Conservation (phyloP, 768 basidiomycete species). For the Tricholoma sp. region DNA sequence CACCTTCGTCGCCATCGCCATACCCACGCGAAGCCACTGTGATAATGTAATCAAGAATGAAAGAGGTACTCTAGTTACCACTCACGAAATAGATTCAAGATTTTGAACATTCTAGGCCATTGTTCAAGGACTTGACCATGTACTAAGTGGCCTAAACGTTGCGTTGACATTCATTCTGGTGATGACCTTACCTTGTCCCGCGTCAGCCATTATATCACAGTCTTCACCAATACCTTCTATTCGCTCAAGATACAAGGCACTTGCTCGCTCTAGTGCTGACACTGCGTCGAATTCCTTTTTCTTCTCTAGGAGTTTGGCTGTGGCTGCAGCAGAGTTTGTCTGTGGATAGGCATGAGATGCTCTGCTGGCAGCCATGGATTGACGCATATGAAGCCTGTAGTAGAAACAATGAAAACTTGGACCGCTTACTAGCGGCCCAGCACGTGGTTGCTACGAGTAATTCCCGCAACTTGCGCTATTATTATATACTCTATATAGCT, state of each 20-base stretch:
- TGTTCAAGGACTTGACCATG: slow-evolving; percentile 75
- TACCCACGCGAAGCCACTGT: slow-evolving; percentile 48
- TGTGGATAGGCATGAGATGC: slow-evolving; percentile 42
- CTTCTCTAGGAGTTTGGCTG: slow-evolving; percentile 63
- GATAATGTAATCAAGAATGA: not conserved
- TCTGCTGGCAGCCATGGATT: slow-evolving; percentile 48
- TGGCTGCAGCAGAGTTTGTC: slow-evolving; percentile 41
- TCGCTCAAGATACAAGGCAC: slow-evolving; percentile 57
- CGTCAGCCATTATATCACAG: slow-evolving; percentile 73
- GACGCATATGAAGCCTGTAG: slow-evolving; percentile 37
- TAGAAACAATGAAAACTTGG: not conserved
- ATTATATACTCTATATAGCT: not conserved
- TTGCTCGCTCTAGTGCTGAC: slow-evolving; percentile 63
- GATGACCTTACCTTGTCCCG: slow-evolving; percentile 54
- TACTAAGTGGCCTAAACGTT: slow-evolving; percentile 32
- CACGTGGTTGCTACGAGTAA: too few species aligned
- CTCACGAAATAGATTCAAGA: slow-evolving; percentile 65
- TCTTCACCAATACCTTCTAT: slow-evolving; percentile 68
- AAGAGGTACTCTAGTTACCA: slow-evolving; percentile 6
- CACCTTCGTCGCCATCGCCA: slow-evolving; percentile 16
- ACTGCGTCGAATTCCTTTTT: slow-evolving; percentile 80
- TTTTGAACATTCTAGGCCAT: slow-evolving; percentile 82
- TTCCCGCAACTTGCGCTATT: too few species aligned
- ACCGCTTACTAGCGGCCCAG: too few species aligned
- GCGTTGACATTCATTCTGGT: not conserved